phyloP scores from a whole-genome alignment of 1,139 yeast species.

The Hansenula anomala region DNA sequence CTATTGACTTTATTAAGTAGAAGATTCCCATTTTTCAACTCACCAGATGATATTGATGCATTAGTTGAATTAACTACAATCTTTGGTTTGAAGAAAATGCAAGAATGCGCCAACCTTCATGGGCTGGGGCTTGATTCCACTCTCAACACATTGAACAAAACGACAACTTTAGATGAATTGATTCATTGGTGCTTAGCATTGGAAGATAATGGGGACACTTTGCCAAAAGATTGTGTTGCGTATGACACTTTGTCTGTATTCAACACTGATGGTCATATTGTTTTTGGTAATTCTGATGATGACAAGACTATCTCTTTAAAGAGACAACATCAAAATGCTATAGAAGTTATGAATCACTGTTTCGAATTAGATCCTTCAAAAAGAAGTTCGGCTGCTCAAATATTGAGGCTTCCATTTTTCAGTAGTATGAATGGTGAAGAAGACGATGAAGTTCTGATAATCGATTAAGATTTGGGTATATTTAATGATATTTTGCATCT shows the following conservation, averaged over 20 bases:
- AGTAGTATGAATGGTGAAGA: slow-evolving; percentile 8
- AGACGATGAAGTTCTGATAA: slow-evolving; percentile 10
- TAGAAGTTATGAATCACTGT: slow-evolving; percentile 36
- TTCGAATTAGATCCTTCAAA: slow-evolving; percentile 75
- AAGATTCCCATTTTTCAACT: slow-evolving; percentile 84
- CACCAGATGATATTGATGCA: slow-evolving; percentile 94
- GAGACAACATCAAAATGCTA: slow-evolving; percentile 15
- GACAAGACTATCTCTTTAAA: slow-evolving; percentile 6
- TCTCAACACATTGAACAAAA: slow-evolving; percentile 24
- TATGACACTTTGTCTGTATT: slow-evolving; percentile 27
- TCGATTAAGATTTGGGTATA: no score
- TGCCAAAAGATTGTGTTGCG: slow-evolving; percentile 33
- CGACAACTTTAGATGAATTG: slow-evolving; percentile 12
- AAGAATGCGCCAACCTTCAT: slow-evolving; percentile 75
- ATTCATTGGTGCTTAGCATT: slow-evolving; percentile 20
- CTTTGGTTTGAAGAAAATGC: slow-evolving; percentile 74
- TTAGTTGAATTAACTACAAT: slow-evolving; percentile 78
- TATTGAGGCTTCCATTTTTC: slow-evolving; percentile 35
- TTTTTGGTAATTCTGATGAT: slow-evolving; percentile 6
- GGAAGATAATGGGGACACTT: slow-evolving; percentile 29
- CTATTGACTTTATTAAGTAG: slow-evolving; percentile 64
- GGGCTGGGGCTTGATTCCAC: slow-evolving; percentile 82
- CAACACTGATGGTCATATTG: slow-evolving; percentile 3
- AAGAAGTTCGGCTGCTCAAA: slow-evolving; percentile 78
- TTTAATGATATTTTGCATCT: no score